phyloP scores from a whole-genome alignment of 108 stramenopile genomes.

The Poteriospumella lacustris region DNA sequence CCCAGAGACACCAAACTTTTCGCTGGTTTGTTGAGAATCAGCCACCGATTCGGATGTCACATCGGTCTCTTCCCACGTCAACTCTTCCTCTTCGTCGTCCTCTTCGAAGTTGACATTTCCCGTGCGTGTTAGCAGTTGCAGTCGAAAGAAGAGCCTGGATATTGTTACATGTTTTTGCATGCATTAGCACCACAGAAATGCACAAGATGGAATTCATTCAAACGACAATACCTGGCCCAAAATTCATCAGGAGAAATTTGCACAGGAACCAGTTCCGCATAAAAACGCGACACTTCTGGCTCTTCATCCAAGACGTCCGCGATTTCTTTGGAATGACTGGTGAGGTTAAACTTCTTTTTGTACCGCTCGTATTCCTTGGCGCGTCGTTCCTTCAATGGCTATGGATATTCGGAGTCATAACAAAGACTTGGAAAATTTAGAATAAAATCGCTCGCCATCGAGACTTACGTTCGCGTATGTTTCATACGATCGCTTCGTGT shows the following conservation, averaged over 20 bases:
- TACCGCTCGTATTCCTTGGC: conserved; percentile 5
- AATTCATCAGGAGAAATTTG: conserved; percentile 19
- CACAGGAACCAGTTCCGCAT: conserved; percentile 26
- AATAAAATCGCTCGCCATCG: too few relatives aligned
- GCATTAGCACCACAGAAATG: too few relatives aligned
- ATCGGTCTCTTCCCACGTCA: conserved; percentile 8
- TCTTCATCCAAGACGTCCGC: conserved; percentile 11
- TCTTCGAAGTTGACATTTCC: neutral
- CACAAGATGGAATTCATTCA: neutral
- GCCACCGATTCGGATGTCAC: neutral
- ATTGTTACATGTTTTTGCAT: too few relatives aligned
- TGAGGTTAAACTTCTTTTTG: neutral
- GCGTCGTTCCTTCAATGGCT: neutral
- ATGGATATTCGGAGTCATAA: neutral
- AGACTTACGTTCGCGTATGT: neutral
- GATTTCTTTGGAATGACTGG: neutral
- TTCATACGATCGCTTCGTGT: neutral
- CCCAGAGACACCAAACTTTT: neutral
- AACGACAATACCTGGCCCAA: conserved; percentile 7
- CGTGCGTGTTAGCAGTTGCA: neutral
- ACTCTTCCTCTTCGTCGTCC: conserved; percentile 20
- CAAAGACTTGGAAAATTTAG: neutral
- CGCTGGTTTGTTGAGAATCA: neutral
- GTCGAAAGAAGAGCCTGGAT: conserved; percentile 12
- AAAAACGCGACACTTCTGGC: conserved; percentile 19